Evolutionary conservation across 2,329 filamentous ascomycete genomes (phyloP).

Genomic region (Rutstroemia sp.): DNA sequence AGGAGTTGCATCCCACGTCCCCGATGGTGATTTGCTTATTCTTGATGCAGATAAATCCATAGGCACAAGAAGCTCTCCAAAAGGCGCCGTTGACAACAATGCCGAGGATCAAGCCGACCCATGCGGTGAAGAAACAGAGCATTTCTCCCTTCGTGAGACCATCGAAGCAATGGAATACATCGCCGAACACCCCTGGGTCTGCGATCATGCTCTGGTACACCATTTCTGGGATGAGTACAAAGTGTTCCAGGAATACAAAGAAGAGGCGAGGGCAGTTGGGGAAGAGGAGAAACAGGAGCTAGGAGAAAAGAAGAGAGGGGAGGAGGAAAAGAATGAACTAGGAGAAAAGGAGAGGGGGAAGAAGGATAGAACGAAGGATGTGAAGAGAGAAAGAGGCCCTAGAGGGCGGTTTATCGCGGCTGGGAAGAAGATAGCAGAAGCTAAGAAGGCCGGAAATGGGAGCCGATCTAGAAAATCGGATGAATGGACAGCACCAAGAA

Average conservation of each 20-base stretch:
- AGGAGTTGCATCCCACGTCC: no score
- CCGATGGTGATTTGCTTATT: no score
- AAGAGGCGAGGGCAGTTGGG: not conserved
- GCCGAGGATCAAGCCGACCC: not conserved
- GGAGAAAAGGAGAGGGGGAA: not conserved
- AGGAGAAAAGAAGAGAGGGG: not conserved
- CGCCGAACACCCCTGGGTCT: not conserved
- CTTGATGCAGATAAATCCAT: no score
- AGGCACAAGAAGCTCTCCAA: no score
- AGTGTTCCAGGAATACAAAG: not conserved
- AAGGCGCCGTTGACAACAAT: no score
- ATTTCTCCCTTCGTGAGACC: not conserved
- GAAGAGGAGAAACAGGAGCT: not conserved
- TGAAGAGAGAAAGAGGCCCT: no score
- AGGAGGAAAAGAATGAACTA: not conserved
- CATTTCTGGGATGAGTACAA: slow-evolving; percentile 1
- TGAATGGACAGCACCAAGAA: no score
- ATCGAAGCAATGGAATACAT: slow-evolving; percentile 1
- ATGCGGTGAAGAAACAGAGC: not conserved
- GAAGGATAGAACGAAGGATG: no score
- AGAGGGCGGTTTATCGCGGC: no score
- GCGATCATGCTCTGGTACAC: not conserved
- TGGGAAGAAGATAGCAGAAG: no score
- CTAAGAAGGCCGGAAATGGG: no score
- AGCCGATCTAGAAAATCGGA: no score